These are phyloP conservation scores for Eimeria maxima DNA, from an alignment of 169 alveolate species.

Conservation along the genomic window DNA sequence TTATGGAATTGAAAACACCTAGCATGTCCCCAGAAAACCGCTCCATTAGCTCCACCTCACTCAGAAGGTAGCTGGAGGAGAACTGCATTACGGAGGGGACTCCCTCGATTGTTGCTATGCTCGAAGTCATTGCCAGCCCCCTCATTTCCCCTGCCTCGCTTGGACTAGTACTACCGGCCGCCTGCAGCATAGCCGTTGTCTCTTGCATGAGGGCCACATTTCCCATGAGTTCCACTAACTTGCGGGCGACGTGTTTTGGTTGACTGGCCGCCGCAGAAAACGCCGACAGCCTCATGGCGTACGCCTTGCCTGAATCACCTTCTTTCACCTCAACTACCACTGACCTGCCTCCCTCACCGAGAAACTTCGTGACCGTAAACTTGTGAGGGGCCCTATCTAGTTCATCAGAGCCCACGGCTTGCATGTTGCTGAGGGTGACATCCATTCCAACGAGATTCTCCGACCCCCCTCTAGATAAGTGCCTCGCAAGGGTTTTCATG, in stretches of 20 bases:
- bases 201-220: not conserved
- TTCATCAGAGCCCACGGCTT: not conserved
- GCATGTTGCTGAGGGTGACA: not conserved
- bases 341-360: not conserved
- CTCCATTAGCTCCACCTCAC: not conserved
- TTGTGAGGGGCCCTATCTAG: not conserved
- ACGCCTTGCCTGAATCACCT: not conserved
- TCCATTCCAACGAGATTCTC: not conserved
- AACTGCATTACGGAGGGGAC: not conserved
- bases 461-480: not conserved
- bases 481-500: not conserved
- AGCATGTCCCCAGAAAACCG: not conserved
- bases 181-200: not conserved
- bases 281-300: not conserved
- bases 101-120: not conserved
- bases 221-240: not conserved
- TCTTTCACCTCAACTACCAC: slow-evolving; percentile 27
- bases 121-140: not conserved
- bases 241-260: not conserved
- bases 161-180: not conserved
- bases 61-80: not conserved
- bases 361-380: not conserved
- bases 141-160: not conserved
- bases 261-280: not conserved
- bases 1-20: not conserved